Percentiles rank a stretch among this genome's conserved stretches.
Conservation (phyloP, 2,329 filamentous ascomycete genomes). For the Orbilia brochopaga region DNA sequence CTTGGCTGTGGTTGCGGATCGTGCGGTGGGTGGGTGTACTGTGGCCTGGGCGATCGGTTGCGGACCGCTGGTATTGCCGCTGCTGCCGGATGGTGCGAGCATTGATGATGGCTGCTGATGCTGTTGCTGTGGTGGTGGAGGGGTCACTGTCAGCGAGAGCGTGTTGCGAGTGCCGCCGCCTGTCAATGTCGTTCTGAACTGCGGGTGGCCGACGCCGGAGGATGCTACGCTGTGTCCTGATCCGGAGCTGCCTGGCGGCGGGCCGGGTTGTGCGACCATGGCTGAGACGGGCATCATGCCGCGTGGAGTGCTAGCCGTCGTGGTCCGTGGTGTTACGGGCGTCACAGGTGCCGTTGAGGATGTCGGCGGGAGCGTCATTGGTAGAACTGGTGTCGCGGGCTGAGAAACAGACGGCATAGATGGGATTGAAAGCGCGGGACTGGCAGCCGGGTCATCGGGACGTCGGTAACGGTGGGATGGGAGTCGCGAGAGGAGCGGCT, state of each 20-base stretch:
- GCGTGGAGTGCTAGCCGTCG: constrained; percentile 11
- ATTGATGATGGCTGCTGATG: too few species aligned
- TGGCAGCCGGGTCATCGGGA: constrained; percentile 1
- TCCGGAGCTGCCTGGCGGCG: constrained; percentile 43
- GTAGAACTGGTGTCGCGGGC: constrained; percentile 30
- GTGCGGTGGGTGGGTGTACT: background rate
- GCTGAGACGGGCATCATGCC: constrained; percentile 48
- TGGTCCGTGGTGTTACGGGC: constrained; percentile 22
- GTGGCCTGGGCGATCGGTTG: background rate
- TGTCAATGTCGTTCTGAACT: constrained; percentile 41
- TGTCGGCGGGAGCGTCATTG: constrained; percentile 14
- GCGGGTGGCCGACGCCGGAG: constrained; percentile 25
- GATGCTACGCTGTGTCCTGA: constrained; percentile 30
- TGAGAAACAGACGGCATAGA: constrained; percentile 32
- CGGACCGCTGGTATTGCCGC: constrained; percentile 12
- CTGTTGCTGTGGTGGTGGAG: constrained; percentile 27
- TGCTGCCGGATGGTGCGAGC: constrained; percentile 9
- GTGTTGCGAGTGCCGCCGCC: constrained; percentile 25
- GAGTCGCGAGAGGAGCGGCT: constrained; percentile 41
- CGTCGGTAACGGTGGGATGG: constrained; percentile 40
- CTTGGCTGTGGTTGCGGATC: constrained; percentile 19
- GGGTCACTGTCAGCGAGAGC: constrained; percentile 26
- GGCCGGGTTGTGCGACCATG: constrained; percentile 44
- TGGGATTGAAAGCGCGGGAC: constrained; percentile 39
- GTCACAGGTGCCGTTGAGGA: constrained; percentile 41